Evolutionary conservation across 495 filamentous ascomycete genomes (phyloP).

Genomic region (Hypoxylon lienhwacheense): DNA sequence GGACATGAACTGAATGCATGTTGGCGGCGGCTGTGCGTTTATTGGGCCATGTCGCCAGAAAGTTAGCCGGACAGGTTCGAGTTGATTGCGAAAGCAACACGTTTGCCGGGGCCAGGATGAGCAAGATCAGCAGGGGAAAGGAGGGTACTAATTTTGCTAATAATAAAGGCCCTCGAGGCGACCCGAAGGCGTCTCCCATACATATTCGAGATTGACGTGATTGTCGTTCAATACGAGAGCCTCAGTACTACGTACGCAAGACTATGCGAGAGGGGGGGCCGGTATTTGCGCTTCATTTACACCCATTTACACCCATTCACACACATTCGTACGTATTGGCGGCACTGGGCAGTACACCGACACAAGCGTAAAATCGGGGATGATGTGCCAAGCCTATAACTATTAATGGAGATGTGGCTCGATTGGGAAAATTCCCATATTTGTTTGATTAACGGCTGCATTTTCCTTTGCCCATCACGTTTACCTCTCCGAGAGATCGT

Average conservation of each 20-base stretch:
- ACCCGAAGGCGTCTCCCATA: constrained; percentile 1
- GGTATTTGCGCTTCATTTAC: too few relatives aligned
- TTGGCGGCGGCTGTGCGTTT: constrained; percentile 25
- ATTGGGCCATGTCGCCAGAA: constrained; percentile 27
- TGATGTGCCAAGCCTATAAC: constrained; percentile 31
- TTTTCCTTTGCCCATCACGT: constrained; percentile 19
- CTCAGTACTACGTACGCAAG: constrained; percentile 24
- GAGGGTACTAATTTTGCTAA: constrained; percentile 9
- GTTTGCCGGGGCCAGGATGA: constrained; percentile 16
- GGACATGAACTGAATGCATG: constrained; percentile 19
- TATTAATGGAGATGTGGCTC: constrained; percentile 19
- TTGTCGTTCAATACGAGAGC: constrained; percentile 36
- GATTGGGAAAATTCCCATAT: constrained; percentile 26
- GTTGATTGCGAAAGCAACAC: constrained; percentile 22
- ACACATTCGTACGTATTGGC: too few relatives aligned
- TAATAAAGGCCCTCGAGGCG: constrained; percentile 8
- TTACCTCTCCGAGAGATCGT: constrained; percentile 26
- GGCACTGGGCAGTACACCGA: constrained; percentile 20
- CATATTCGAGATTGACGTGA: constrained; percentile 29
- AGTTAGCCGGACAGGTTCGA: constrained; percentile 16
- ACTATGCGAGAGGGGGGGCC: constrained; percentile 4
- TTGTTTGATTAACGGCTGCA: constrained; percentile 31
- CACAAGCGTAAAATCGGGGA: constrained; percentile 29
- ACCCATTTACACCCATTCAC: too few relatives aligned
- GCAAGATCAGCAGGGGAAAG: constrained; percentile 28